Conservation (phyloP, 2,329 filamentous ascomycete genomes). For the Davidsoniella virescens region DNA sequence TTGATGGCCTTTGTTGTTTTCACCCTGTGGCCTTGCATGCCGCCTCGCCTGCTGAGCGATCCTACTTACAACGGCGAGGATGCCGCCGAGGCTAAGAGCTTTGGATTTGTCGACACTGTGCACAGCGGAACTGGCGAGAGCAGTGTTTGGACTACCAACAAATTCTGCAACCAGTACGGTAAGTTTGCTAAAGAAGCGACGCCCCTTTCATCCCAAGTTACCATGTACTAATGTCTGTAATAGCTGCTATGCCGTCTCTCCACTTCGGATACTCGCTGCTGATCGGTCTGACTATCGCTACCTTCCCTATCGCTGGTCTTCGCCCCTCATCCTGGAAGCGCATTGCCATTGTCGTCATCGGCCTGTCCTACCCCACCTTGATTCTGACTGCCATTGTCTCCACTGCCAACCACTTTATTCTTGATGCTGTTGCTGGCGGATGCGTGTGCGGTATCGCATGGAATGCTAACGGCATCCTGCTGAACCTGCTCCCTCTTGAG, state of each 20-base stretch:
- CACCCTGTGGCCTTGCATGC: slow-evolving; percentile 49
- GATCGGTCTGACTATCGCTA: slow-evolving; percentile 52
- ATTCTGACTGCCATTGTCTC: slow-evolving; percentile 54
- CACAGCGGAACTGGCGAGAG: slow-evolving; percentile 33
- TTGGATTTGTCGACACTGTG: slow-evolving; percentile 45
- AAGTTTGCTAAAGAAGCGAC: slow-evolving; percentile 17
- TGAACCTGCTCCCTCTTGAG: slow-evolving; percentile 49
- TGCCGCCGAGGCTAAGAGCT: slow-evolving; percentile 42
- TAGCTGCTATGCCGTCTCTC: slow-evolving; percentile 57
- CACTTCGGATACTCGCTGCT: slow-evolving; percentile 63
- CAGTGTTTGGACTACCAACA: slow-evolving; percentile 56
- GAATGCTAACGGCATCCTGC: slow-evolving; percentile 34
- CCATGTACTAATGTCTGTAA: slow-evolving; percentile 11
- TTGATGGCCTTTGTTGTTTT: slow-evolving; percentile 44
- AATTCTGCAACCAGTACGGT: slow-evolving; percentile 62
- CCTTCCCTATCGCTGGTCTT: slow-evolving; percentile 42
- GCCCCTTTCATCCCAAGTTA: not conserved
- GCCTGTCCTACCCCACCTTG: slow-evolving; percentile 45
- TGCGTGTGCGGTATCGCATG: slow-evolving; percentile 49
- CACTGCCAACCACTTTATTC: slow-evolving; percentile 57
- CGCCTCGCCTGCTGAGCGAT: slow-evolving; percentile 41
- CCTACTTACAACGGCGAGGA: slow-evolving; percentile 36
- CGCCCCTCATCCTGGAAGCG: slow-evolving; percentile 37
- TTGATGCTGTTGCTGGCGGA: slow-evolving; percentile 54
- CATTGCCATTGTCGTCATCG: slow-evolving; percentile 26